A percentile compares a stretch with the other conserved stretches of the same genome.
Conservation (phyloP, 2,329 filamentous ascomycete species). For the Alternaria dauci region DNA sequence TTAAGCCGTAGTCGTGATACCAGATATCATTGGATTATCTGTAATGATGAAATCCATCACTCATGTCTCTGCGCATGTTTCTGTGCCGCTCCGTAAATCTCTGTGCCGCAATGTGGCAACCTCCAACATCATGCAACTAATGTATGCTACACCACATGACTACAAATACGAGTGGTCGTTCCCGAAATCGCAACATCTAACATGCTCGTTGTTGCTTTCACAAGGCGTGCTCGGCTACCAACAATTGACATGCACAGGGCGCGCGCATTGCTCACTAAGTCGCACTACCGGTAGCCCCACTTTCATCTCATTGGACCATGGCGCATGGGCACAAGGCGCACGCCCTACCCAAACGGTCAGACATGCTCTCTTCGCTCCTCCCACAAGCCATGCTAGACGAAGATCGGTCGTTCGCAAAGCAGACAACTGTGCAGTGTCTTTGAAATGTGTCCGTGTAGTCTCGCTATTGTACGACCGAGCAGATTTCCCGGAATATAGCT, state of each 20-base stretch:
- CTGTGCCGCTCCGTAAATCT: not conserved
- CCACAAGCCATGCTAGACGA: not conserved
- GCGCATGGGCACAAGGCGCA: slow-evolving; percentile 8
- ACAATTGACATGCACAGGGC: slow-evolving; percentile 17
- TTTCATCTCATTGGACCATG: not conserved
- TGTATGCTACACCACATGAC: not conserved
- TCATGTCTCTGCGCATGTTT: not conserved
- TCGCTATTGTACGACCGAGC: not conserved
- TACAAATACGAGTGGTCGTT: not conserved
- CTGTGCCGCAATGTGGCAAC: not conserved
- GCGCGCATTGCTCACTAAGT: slow-evolving; percentile 2
- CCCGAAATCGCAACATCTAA: not conserved
- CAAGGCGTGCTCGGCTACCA: not conserved
- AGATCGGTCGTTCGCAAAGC: not conserved
- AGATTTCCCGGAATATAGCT: not conserved
- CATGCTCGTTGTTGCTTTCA: not conserved
- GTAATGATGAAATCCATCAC: not conserved
- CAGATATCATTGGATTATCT: not conserved
- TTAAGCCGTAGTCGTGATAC: slow-evolving; percentile 25
- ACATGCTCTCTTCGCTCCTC: not conserved
- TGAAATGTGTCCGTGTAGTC: not conserved
- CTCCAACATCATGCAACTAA: not conserved
- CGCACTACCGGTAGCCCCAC: not conserved
- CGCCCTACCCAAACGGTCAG: slow-evolving; percentile 6
- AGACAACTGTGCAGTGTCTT: not conserved